Evolutionary conservation across 805 yeast genomes (phyloP).

Genomic region (Candida piceae): DNA sequence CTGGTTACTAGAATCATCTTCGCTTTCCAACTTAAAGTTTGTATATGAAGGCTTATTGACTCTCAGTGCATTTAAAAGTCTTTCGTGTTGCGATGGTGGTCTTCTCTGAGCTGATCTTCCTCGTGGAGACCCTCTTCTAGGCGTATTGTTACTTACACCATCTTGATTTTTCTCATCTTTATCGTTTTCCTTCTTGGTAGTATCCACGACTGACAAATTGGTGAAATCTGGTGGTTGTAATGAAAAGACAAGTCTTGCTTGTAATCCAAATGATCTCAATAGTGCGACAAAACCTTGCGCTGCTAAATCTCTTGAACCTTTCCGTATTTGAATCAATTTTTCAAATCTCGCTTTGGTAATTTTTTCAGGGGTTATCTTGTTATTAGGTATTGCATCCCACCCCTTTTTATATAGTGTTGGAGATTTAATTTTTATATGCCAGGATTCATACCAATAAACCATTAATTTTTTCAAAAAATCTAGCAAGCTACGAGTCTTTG

Average conservation of each 20-base stretch:
- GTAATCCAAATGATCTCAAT: slow-evolving; percentile 62
- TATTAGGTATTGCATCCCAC: slow-evolving; percentile 43
- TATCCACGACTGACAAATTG: slow-evolving; percentile 19
- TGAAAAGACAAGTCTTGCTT: slow-evolving; percentile 74
- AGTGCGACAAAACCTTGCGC: slow-evolving; percentile 86
- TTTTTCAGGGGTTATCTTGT: slow-evolving; percentile 17
- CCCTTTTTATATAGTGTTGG: slow-evolving; percentile 39
- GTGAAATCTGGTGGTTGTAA: slow-evolving; percentile 89
- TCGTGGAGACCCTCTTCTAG: slow-evolving; percentile 3
- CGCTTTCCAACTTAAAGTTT: slow-evolving; percentile 5
- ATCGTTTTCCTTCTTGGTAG: slow-evolving; percentile 6
- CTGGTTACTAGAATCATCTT: slow-evolving; percentile 7
- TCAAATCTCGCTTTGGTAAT: slow-evolving; percentile 40
- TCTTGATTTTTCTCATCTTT: slow-evolving; percentile 13
- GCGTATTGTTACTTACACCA: not conserved
- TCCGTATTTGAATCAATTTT: slow-evolving; percentile 36
- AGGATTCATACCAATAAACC: slow-evolving; percentile 46
- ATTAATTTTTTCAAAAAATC: slow-evolving; percentile 72
- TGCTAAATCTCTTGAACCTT: slow-evolving; percentile 73
- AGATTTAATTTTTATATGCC: slow-evolving; percentile 37
- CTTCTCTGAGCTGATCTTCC: slow-evolving; percentile 4
- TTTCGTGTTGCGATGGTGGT: slow-evolving; percentile 24
- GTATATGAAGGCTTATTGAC: slow-evolving; percentile 21
- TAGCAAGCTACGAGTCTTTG: slow-evolving; percentile 60
- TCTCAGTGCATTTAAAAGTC: slow-evolving; percentile 23